Evolutionary conservation across 805 yeast species (phyloP), one percentile per base, ranked within the genome.

Genomic region (Ogataea ramenticola): DNA sequence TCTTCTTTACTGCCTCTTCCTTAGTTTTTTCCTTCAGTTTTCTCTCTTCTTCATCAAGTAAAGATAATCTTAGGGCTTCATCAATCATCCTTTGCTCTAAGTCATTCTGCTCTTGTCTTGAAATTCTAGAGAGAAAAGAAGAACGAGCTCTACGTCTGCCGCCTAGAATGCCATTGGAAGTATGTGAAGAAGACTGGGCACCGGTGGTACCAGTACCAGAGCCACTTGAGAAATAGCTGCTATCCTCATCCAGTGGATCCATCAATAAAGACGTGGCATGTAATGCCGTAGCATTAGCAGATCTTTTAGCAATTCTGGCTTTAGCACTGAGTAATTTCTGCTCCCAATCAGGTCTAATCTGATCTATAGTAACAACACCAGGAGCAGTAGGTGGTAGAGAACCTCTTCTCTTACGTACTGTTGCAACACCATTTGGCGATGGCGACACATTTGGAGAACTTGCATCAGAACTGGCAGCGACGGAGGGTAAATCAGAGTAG

Each of bases 341-440:
- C 54, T 86, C 89, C 99, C 99, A 91, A 57, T 87, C 96, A 1
- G 99, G 98, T 42, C 97, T 72, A 36, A 91, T 86, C 49, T 62
- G 66, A 64, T 91, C 99, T 10, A 88, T 78, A 0, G 91, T 80
- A 22, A 89, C 72, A 4, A 86, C 96, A 12, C 74, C 75, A 4
- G 82, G 78, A 24, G 86, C 79, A 43, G 74, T 71, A 2, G 86
- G 80, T 4, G 90, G 82, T 36, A 83, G 50, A 2, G 90, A 80
- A 2, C 72, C 72, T 45, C 80, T 61, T 51, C 80, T 61, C 36
- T 54, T 57, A 34, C 66, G 49, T 12, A 21, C 22, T 16, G 12
- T 10, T 8, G 21, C 27, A n/a, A n/a, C n/a, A 12, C 22, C 33
- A 16, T 26, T 37, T 17, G 40, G 33, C 8, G 38, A 36, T 36